phyloP scores from a whole-genome alignment of 306 rosid genomes.

The Dalbergia cochinchinensis region DNA sequence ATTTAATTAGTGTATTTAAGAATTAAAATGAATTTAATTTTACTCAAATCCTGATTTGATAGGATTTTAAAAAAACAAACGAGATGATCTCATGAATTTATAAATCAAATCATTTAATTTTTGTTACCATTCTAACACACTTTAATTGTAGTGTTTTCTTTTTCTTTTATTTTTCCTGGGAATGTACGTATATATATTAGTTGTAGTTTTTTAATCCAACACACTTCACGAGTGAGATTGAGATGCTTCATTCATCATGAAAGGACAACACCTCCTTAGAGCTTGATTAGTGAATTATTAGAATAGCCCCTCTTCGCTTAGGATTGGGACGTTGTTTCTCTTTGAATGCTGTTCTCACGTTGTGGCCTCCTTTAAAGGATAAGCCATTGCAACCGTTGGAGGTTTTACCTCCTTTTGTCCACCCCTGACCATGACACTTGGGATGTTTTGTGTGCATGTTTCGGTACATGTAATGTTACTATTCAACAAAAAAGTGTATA shows the following conservation, averaged over 20 bases:
- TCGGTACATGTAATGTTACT: background rate
- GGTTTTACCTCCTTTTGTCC: conserved; percentile 30
- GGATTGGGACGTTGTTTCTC: conserved; percentile 24
- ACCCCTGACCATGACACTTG: background rate
- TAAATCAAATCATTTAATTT: too few species aligned
- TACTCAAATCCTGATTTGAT: too few species aligned
- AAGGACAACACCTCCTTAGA: background rate
- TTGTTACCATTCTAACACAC: too few species aligned
- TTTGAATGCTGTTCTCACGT: background rate
- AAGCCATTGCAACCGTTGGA: background rate
- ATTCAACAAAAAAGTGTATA: conserved; percentile 31
- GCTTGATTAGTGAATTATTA: background rate
- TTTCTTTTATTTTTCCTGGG: too few species aligned
- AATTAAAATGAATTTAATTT: too few species aligned
- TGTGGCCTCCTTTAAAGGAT: conserved; percentile 3
- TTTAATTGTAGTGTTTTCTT: too few species aligned
- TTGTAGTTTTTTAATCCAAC: background rate
- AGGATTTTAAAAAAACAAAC: too few species aligned
- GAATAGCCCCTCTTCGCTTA: background rate
- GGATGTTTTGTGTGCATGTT: conserved; percentile 2
- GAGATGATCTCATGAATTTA: too few species aligned
- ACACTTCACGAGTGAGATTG: background rate
- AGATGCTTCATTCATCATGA: background rate
- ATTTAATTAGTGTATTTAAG: too few species aligned
- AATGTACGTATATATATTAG: too few species aligned